Evolutionary conservation across 371 early-diverging fungal genomes (phyloP), one percentile per base, ranked within the genome.

Genomic region (Syncephalastrum sp.): DNA sequence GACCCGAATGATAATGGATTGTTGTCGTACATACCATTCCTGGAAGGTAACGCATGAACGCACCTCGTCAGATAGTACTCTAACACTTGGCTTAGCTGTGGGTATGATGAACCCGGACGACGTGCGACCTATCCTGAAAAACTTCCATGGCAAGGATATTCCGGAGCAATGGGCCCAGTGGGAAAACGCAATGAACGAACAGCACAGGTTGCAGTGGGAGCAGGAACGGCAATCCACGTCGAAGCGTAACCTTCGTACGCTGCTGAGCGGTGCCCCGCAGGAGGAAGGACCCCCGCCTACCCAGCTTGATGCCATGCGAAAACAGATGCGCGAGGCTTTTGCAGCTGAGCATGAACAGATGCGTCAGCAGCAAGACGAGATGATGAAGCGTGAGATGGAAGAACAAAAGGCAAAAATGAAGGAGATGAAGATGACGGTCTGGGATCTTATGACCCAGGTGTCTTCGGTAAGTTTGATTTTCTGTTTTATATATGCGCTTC

Each of bases 11-110:
- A 97, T 64, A 77, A 72, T 21, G 92, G 90, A 63, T 71, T 99
- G 53, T 69, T 85, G 48, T 90, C 87, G 49, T 82, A 92, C 57
- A 90, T 94, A 72, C 93, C 93, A 17, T 94, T 98, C 81, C 81
- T 98, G 43, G 96, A 97, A 79, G 82, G 86, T 83, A 77, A 59
- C 67, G 53, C 43, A 33, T 33, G 38, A 33, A 41, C 33, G 17
- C 16, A 33, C 10, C 38, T 33, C 8, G 10, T 33, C 8, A 33
- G 38, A 10, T 33, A 33, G 0, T 10, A 33, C 38, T 33, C 38
- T 33, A 33, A 33, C 49, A n/a, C n/a, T 49, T 41, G 33, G 17
- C 50, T 42, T 61, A 85, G 87, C 83, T 59, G 64, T 93, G 57
- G 84, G 85, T 14, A 74, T 92, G 71, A 84, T 82, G 49, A 83